Conservation (phyloP, 208 protist genomes). For the Endotrypanum monterogeii region DNA sequence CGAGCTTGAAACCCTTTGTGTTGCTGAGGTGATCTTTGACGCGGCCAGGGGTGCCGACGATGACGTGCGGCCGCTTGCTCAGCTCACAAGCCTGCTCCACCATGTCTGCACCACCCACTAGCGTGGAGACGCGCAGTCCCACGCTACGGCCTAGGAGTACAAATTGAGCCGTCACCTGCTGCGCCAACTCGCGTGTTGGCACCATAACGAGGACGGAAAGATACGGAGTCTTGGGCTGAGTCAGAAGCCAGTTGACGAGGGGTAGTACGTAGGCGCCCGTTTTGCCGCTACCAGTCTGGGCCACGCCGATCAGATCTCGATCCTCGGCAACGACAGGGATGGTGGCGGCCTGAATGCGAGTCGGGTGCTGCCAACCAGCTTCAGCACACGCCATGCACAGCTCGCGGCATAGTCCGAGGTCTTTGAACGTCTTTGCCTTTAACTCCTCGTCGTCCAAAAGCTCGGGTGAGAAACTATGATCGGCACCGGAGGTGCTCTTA, state of each 20-base stretch:
- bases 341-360: conserved; percentile 94
- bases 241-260: conserved; percentile 97
- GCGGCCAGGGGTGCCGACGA: conserved; percentile 98
- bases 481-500: background rate
- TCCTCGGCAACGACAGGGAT: conserved; percentile 94
- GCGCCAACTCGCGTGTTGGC: conserved; percentile 98
- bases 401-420: conserved; percentile 92
- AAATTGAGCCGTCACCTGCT: conserved; percentile 97
- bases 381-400: conserved; percentile 90
- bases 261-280: conserved; percentile 99
- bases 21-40: conserved; percentile 98
- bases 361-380: conserved; percentile 93
- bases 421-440: conserved; percentile 78
- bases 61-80: conserved; percentile 95
- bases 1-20: conserved; percentile 98
- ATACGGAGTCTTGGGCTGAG: conserved; percentile 87
- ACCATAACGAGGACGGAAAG: conserved; percentile 95
- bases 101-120: conserved; percentile 96
- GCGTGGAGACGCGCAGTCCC: conserved; percentile 85
- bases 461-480: conserved; percentile 62
- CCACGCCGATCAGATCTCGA: conserved; percentile 96
- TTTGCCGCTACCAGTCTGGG: conserved; percentile 99
- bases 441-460: conserved; percentile 89
- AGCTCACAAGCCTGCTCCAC: conserved; percentile 95
- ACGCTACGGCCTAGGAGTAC: conserved; percentile 90